These are phyloP conservation scores for Eurotiales sp. DNA, from an alignment of 2,329 filamentous ascomycete genomes.

Conservation along the genomic window DNA sequence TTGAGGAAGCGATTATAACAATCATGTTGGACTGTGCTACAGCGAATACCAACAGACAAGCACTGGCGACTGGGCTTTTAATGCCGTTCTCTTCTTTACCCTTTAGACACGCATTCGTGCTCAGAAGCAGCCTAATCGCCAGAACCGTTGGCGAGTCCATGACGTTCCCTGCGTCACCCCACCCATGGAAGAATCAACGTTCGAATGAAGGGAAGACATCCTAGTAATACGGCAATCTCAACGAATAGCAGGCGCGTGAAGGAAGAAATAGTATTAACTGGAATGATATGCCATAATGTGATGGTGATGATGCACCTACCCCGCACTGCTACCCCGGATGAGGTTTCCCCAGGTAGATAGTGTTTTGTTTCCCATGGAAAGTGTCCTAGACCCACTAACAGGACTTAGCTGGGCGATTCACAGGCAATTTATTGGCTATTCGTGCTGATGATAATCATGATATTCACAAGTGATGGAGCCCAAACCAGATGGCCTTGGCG, in stretches of 20 bases:
- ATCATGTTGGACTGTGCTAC: too few relatives aligned
- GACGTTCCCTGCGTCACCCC: neutral
- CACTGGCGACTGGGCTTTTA: too few relatives aligned
- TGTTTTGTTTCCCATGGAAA: constrained; percentile 9
- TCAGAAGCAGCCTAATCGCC: neutral
- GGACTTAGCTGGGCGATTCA: neutral
- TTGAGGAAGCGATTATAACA: too few relatives aligned
- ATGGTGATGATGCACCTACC: neutral
- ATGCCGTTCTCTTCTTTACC: too few relatives aligned
- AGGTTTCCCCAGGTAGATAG: neutral
- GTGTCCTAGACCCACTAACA: constrained; percentile 5
- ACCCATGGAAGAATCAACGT: neutral
- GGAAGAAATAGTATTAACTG: neutral
- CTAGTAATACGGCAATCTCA: neutral
- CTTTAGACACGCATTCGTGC: too few relatives aligned
- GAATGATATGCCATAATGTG: neutral
- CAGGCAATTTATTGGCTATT: too few relatives aligned
- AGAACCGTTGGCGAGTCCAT: constrained; percentile 1
- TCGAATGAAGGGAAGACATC: too few relatives aligned
- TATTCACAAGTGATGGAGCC: too few relatives aligned
- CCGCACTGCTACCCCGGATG: constrained; percentile 11
- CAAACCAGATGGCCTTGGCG: too few relatives aligned
- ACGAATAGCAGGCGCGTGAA: neutral
- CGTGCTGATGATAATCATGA: too few relatives aligned
- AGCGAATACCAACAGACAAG: too few relatives aligned